These are phyloP conservation scores for Eucalyptus sp. DNA, from an alignment of 345 rosid genomes.

Conservation along the genomic window DNA sequence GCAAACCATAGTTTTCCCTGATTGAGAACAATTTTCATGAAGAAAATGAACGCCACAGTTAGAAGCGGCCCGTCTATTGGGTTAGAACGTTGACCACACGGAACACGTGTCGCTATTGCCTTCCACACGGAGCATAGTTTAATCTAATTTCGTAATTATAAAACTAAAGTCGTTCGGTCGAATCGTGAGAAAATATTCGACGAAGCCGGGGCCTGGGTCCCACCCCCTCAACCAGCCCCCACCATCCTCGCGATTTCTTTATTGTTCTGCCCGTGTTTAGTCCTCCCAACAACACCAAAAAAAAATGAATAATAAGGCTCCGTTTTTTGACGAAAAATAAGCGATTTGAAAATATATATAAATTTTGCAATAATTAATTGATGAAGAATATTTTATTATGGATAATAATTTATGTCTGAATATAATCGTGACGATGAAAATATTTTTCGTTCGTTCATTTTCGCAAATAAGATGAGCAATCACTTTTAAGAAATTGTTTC, in stretches of 20 bases:
- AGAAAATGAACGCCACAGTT: neutral
- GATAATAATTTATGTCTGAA: neutral
- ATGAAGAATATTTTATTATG: neutral
- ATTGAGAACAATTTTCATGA: neutral
- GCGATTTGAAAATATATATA: neutral
- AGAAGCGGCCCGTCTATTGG: neutral
- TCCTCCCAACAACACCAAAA: neutral
- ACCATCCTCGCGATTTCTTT: neutral
- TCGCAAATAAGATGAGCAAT: neutral
- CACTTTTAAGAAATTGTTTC: neutral
- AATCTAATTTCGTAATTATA: neutral
- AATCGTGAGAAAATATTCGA: neutral
- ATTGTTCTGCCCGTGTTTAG: neutral
- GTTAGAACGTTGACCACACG: neutral
- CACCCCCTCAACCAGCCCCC: neutral
- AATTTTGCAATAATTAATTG: too few species aligned
- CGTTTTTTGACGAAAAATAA: too few species aligned
- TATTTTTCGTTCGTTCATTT: fast-evolving
- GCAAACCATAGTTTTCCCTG: neutral
- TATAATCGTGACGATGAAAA: neutral
- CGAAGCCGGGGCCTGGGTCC: neutral
- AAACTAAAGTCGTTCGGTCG: neutral
- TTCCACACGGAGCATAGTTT: neutral
- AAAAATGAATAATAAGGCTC: neutral
- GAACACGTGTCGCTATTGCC: neutral